phyloP scores from a whole-genome alignment of 1,284 basidiomycete genomes.

The Schizophyllum commune region DNA sequence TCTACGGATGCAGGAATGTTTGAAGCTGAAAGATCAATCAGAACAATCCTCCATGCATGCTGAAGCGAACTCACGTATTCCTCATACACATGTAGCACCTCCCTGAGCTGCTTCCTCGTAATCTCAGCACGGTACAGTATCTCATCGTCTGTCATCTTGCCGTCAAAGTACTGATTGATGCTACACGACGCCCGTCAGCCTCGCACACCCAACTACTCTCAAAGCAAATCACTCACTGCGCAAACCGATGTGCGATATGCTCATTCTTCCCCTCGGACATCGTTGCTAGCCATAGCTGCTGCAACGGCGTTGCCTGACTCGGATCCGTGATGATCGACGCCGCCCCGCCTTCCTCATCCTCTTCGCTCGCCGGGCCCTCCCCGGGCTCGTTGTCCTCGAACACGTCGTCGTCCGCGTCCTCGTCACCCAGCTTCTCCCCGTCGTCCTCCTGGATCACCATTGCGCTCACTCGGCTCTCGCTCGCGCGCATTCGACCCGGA shows the following conservation, averaged over 20 bases:
- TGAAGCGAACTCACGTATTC: slow-evolving; percentile 53
- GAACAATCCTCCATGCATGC: neutral
- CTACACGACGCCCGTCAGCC: slow-evolving; percentile 26
- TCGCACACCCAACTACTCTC: neutral
- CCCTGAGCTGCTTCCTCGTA: slow-evolving; percentile 65
- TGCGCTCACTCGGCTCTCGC: slow-evolving; percentile 30
- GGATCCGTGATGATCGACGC: slow-evolving; percentile 76
- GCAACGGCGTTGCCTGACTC: slow-evolving; percentile 67
- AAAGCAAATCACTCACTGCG: slow-evolving; percentile 40
- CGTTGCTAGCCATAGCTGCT: slow-evolving; percentile 73
- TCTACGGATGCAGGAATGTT: slow-evolving; percentile 45
- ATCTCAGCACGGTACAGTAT: slow-evolving; percentile 73
- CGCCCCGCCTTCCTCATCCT: slow-evolving; percentile 39
- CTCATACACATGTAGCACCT: slow-evolving; percentile 72
- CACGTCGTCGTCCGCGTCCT: slow-evolving; percentile 21
- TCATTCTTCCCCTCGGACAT: slow-evolving; percentile 78
- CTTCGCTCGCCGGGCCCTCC: slow-evolving; percentile 16
- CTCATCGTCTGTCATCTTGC: slow-evolving; percentile 73
- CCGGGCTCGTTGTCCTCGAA: slow-evolving; percentile 38
- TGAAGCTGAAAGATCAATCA: slow-evolving; percentile 25
- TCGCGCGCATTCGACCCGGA: slow-evolving; percentile 31
- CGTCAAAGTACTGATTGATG: slow-evolving; percentile 78
- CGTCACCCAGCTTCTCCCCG: slow-evolving; percentile 26
- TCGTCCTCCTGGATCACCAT: slow-evolving; percentile 24
- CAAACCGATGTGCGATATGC: slow-evolving; percentile 53